These are phyloP conservation scores for Asterionellopsis glacialis DNA, from an alignment of 108 stramenopile genomes.

Conservation along the genomic window DNA sequence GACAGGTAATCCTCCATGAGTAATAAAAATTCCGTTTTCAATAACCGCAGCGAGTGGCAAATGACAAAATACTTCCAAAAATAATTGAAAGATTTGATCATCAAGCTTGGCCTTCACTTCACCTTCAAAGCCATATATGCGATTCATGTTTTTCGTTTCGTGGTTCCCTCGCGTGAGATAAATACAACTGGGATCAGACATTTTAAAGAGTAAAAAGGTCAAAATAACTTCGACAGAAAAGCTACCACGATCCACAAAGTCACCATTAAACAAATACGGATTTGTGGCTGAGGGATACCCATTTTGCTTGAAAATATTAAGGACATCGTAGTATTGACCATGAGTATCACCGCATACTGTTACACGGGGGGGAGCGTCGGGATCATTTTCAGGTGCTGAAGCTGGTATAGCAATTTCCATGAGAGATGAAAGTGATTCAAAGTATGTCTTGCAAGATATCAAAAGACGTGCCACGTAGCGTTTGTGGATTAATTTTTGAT, in stretches of 20 bases:
- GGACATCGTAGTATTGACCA: constrained; percentile 98
- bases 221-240: constrained; percentile 95
- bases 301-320: constrained; percentile 96
- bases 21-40: constrained; percentile 88
- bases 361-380: constrained; percentile 43
- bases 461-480: constrained; percentile 84
- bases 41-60: constrained; percentile 88
- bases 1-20: constrained; percentile 92
- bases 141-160: constrained; percentile 99
- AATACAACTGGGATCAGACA: constrained; percentile 79
- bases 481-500: constrained; percentile 93
- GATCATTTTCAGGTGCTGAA: constrained; percentile 40
- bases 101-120: constrained; percentile 99
- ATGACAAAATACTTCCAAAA: constrained; percentile 89
- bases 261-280: constrained; percentile 98
- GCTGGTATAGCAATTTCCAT: constrained; percentile 70
- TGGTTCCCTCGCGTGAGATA: constrained; percentile 94
- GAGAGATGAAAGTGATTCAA: constrained; percentile 55
- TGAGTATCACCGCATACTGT: constrained; percentile 98
- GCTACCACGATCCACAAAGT: constrained; percentile 97
- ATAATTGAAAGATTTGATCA: constrained; percentile 91
- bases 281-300: constrained; percentile 79
- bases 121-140: constrained; percentile 98
- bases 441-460: constrained; percentile 57
- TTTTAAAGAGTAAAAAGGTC: constrained; percentile 87